A percentile compares a stretch with the other conserved stretches of the same genome.
Conservation (phyloP, 108 stramenopile genomes). For the Chaetoceros tenuissimus region DNA sequence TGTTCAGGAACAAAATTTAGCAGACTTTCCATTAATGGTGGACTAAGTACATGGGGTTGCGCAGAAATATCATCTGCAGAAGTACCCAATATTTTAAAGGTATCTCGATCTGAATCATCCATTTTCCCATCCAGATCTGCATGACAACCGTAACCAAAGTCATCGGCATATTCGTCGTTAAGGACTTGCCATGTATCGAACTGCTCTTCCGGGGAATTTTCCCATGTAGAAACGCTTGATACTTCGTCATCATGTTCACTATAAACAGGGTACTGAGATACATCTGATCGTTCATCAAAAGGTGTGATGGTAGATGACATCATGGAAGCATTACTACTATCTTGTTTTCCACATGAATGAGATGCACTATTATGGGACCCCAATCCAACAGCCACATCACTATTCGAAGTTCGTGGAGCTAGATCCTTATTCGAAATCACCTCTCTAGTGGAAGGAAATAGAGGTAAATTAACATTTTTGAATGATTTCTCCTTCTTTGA, state of each 20-base stretch:
- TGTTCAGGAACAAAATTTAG: constrained; percentile 41
- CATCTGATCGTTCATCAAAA: too few relatives aligned
- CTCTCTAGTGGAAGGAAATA: not conserved
- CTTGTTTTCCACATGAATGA: too few relatives aligned
- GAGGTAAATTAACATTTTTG: not conserved
- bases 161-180: constrained; percentile 74
- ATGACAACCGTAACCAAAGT: constrained; percentile 45
- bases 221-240: constrained; percentile 26
- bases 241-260: constrained; percentile 5
- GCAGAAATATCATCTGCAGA: constrained; percentile 32
- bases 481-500: not conserved
- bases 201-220: constrained; percentile 14
- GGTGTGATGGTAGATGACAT: too few relatives aligned
- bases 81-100: constrained; percentile 38
- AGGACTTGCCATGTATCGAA: constrained; percentile 69
- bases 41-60: constrained; percentile 61
- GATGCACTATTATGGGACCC: too few relatives aligned
- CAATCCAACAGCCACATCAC: too few relatives aligned
- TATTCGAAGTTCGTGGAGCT: not conserved
- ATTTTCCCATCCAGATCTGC: constrained; percentile 7
- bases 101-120: constrained; percentile 4
- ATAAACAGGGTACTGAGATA: not conserved
- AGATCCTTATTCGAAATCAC: not conserved
- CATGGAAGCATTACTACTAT: too few relatives aligned
- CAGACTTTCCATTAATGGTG: constrained; percentile 68